These are phyloP conservation scores for Termitomyces sp. DNA, from an alignment of 768 basidiomycete species.

Conservation along the genomic window DNA sequence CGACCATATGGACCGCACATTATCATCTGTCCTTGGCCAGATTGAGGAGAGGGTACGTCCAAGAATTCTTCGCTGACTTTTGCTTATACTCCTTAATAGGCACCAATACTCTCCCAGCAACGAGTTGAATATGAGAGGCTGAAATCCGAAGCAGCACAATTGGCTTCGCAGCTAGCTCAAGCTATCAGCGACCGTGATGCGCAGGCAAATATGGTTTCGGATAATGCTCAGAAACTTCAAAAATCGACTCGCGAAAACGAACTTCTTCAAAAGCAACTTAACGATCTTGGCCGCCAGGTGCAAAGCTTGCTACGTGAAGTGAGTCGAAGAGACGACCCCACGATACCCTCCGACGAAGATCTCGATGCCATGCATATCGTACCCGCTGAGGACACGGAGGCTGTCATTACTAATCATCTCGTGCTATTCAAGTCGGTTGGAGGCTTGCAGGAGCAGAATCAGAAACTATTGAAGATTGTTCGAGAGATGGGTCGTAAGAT, in stretches of 20 bases:
- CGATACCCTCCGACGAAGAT: conserved; percentile 69
- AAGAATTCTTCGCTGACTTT: conserved; percentile 45
- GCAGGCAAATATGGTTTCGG: conserved; percentile 48
- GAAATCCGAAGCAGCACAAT: conserved; percentile 71
- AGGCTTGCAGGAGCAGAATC: conserved; percentile 87
- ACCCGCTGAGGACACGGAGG: conserved; percentile 56
- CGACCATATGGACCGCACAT: conserved; percentile 76
- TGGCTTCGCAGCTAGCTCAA: conserved; percentile 74
- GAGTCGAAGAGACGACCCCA: conserved; percentile 77
- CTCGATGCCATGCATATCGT: conserved; percentile 36
- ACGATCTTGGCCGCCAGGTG: conserved; percentile 82
- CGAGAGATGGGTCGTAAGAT: conserved; percentile 80
- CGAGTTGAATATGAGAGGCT: conserved; percentile 84
- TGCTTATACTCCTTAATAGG: conserved; percentile 38
- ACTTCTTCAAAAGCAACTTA: conserved; percentile 69
- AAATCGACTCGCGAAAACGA: conserved; percentile 58
- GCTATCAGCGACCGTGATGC: conserved; percentile 74
- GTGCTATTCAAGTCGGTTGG: conserved; percentile 81
- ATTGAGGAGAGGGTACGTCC: conserved; percentile 60
- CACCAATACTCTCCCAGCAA: conserved; percentile 87
- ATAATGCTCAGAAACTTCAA: conserved; percentile 56
- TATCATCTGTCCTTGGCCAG: conserved; percentile 78
- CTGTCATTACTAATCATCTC: conserved; percentile 83
- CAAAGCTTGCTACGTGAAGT: conserved; percentile 76
- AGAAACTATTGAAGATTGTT: conserved; percentile 78